Conservation (phyloP, 148 eudicot species). For the Bassia scoparia region DNA sequence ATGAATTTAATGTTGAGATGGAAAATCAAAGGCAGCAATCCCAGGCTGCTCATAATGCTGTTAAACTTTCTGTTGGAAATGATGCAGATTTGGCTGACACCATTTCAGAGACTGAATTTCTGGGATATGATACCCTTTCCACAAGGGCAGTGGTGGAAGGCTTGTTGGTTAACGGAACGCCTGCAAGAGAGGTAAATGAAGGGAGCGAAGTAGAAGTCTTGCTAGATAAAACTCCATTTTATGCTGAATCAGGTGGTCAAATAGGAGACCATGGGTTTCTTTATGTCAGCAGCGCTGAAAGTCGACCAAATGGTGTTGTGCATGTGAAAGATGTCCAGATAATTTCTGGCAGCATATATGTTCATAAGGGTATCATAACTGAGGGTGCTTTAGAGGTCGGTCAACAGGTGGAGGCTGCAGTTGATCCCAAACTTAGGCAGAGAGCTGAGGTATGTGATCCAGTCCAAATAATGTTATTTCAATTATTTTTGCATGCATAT, state of each 20-base stretch:
- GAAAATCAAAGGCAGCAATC: constrained; percentile 92
- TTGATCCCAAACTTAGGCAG: constrained; percentile 81
- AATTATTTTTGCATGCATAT: neutral
- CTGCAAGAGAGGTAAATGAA: constrained; percentile 58
- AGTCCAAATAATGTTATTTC: neutral
- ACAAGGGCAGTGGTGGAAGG: constrained; percentile 62
- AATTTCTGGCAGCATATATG: constrained; percentile 62
- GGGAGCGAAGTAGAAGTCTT: constrained; percentile 87
- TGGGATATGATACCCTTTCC: constrained; percentile 77
- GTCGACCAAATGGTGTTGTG: constrained; percentile 48
- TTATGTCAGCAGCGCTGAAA: constrained; percentile 45
- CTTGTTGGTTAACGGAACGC: constrained; percentile 65
- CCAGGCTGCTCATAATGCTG: constrained; percentile 90
- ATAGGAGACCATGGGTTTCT: constrained; percentile 88
- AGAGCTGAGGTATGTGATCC: constrained; percentile 61
- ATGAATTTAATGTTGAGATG: constrained; percentile 76
- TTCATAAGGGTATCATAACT: constrained; percentile 67
- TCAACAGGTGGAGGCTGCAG: constrained; percentile 82
- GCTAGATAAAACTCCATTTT: constrained; percentile 85
- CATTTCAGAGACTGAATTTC: constrained; percentile 70
- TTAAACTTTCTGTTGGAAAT: constrained; percentile 72
- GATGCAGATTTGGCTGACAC: constrained; percentile 54
- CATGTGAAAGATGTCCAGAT: constrained; percentile 88
- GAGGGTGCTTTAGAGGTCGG: constrained; percentile 76
- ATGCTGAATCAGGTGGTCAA: constrained; percentile 99